Percentiles rank a stretch among this genome's conserved stretches.
Conservation (phyloP, 495 filamentous ascomycete species). For the Penicillium canescens region DNA sequence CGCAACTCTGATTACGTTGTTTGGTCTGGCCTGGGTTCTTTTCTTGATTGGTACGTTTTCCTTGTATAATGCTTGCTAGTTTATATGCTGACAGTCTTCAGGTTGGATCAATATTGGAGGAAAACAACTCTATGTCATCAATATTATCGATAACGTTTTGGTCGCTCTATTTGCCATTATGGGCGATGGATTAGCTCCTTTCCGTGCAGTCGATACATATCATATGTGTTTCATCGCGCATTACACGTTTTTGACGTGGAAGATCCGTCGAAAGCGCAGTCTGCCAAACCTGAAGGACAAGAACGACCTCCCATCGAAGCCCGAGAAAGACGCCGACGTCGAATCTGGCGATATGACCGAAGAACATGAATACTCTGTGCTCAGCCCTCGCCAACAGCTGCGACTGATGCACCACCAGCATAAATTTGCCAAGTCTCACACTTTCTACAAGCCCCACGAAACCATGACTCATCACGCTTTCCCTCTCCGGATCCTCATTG, state of each 20-base stretch:
- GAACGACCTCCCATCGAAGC: conserved; percentile 64
- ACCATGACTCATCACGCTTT: conserved; percentile 78
- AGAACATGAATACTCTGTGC: conserved; percentile 57
- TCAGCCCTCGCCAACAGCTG: conserved; percentile 61
- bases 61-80: not conserved
- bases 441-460: conserved; percentile 85
- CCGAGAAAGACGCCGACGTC: conserved; percentile 45
- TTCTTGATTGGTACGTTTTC: conserved; percentile 64
- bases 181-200: conserved; percentile 75
- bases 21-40: conserved; percentile 80
- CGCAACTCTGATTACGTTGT: conserved; percentile 76
- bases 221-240: conserved; percentile 74
- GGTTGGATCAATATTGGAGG: conserved; percentile 82
- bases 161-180: conserved; percentile 77
- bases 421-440: conserved; percentile 75
- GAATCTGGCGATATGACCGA: conserved; percentile 41
- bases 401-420: conserved; percentile 68
- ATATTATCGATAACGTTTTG: conserved; percentile 75
- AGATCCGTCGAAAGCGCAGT: conserved; percentile 59
- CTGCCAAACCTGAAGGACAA: conserved; percentile 66
- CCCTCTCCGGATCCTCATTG: conserved; percentile 66
- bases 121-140: conserved; percentile 65
- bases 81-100: conserved; percentile 8
- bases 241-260: conserved; percentile 71
- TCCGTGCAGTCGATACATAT: conserved; percentile 76